Evolutionary conservation across 208 protist species (phyloP).

Genomic region (Wallacemonas sp.): DNA sequence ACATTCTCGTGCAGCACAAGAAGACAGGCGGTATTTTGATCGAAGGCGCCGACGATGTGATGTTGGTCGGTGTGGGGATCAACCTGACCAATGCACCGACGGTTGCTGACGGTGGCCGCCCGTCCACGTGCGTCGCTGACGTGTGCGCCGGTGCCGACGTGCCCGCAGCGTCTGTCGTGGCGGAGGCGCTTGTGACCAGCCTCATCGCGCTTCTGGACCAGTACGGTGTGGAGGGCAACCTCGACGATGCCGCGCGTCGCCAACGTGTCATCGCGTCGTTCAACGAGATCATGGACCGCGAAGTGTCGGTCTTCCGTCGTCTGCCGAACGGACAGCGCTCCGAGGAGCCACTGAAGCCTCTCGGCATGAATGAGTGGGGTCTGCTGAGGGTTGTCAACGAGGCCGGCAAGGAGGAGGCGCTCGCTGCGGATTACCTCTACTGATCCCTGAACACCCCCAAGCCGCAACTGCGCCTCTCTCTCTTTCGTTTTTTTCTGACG

Average conservation of each 20-base stretch:
- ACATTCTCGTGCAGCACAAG: constrained; percentile 56
- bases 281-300: constrained; percentile 51
- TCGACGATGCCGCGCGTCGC: constrained; percentile 24
- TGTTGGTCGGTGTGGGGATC: constrained; percentile 70
- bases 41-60: constrained; percentile 32
- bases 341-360: constrained; percentile 31
- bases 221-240: constrained; percentile 3
- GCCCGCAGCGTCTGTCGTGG: constrained; percentile 29
- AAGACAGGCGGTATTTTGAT: constrained; percentile 74
- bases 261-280: constrained; percentile 40
- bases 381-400: constrained; percentile 49
- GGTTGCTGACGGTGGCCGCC: constrained; percentile 48
- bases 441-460: constrained; percentile 20
- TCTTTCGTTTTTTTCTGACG: background rate
- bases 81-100: constrained; percentile 55
- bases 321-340: constrained; percentile 36
- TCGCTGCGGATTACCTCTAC: constrained; percentile 69
- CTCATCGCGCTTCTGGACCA: constrained; percentile 27
- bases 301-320: constrained; percentile 40
- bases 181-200: constrained; percentile 37
- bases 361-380: constrained; percentile 62
- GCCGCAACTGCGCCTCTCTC: constrained; percentile 6
- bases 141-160: constrained; percentile 4
- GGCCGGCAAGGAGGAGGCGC: constrained; percentile 41
- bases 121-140: constrained; percentile 34